Evolutionary conservation across 805 yeast genomes (phyloP).

Genomic region (Sugiyamaella lignohabitans): DNA sequence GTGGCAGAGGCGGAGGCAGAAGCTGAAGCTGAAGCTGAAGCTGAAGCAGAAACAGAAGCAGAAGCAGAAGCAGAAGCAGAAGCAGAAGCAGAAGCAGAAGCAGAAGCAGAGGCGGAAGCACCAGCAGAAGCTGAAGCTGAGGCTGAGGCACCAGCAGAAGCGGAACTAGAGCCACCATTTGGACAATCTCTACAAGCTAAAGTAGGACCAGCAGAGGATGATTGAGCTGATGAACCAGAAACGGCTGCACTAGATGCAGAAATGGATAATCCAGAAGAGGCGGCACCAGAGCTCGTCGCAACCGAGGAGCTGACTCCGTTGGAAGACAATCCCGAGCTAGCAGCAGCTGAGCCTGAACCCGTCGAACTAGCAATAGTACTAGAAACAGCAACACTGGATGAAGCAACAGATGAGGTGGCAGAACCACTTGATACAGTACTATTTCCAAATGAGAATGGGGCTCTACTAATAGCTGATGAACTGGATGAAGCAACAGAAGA

Average conservation of each 20-base stretch:
- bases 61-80: too few relatives aligned
- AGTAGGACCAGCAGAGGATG: not conserved
- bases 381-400: conserved; percentile 1
- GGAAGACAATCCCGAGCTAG: too few relatives aligned
- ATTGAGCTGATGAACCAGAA: not conserved
- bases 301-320: not conserved
- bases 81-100: too few relatives aligned
- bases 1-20: too few relatives aligned
- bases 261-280: not conserved
- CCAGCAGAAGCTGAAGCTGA: not conserved
- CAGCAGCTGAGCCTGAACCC: not conserved
- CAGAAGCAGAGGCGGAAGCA: not conserved
- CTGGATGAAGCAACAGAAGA: not conserved
- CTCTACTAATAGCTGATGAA: not conserved
- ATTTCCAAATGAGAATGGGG: not conserved
- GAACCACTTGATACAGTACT: too few relatives aligned
- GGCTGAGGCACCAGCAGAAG: conserved; percentile 1
- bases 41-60: too few relatives aligned
- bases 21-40: too few relatives aligned
- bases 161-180: not conserved
- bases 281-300: not conserved
- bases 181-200: not conserved
- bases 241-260: not conserved
- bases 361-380: not conserved
- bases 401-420: not conserved